These are phyloP conservation scores for Fusarium sacchari DNA, from an alignment of 2,329 filamentous ascomycete species.

Conservation along the genomic window DNA sequence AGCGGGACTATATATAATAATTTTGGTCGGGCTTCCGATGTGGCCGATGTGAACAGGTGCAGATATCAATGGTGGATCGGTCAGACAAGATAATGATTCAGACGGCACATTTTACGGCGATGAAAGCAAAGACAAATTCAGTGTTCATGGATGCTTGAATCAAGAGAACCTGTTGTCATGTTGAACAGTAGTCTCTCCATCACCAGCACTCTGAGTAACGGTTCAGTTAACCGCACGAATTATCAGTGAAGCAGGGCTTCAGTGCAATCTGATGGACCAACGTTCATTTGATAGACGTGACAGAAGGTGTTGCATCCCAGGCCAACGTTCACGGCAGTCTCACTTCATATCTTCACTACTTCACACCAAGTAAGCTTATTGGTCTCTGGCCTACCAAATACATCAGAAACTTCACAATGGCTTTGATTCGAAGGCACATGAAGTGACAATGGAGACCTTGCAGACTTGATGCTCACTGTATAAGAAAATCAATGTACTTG, in stretches of 20 bases:
- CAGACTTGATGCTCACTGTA: too few relatives aligned
- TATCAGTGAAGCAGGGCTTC: background rate
- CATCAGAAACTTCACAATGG: background rate
- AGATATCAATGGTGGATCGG: background rate
- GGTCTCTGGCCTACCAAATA: too few relatives aligned
- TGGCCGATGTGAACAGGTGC: background rate
- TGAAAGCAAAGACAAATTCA: rapidly evolving
- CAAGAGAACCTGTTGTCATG: too few relatives aligned
- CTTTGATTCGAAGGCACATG: background rate
- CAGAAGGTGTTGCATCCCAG: background rate
- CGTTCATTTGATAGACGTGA: background rate
- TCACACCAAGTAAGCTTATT: too few relatives aligned
- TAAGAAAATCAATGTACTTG: too few relatives aligned
- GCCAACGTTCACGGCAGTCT: background rate
- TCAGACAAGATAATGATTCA: background rate
- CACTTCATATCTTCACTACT: background rate
- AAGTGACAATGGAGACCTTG: background rate
- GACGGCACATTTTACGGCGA: background rate
- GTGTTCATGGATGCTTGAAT: too few relatives aligned
- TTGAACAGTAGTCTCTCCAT: too few relatives aligned
- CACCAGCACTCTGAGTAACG: background rate
- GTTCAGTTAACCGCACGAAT: too few relatives aligned
- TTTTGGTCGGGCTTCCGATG: rapidly evolving
- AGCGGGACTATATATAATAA: background rate
- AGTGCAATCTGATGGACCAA: background rate